Evolutionary conservation across 108 stramenopile species (phyloP), one percentile per base, ranked within the genome.

Genomic region (Mayamaea pseudoterrestris): DNA sequence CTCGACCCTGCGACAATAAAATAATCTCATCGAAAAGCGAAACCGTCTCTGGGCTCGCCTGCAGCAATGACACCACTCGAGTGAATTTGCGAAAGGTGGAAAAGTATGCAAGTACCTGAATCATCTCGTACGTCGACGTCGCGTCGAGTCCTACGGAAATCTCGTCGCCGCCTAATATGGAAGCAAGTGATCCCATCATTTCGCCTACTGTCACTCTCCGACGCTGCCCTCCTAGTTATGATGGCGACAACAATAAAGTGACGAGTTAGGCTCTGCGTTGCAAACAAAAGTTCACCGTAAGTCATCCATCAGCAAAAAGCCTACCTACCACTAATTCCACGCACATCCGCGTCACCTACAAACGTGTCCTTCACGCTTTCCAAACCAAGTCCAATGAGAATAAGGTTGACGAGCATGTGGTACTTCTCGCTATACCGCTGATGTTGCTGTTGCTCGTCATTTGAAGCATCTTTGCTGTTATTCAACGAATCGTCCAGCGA

Each of bases 41-140:
- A 41, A 92, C 88, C 12, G 85, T 88, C 50, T 96, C 93, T 5
- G 90, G 93, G n/a, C 86, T 74, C 17, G 95, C 91, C 57, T 97
- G 95, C 1, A 93, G 60, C 27, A 96, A 73, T n/a, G 84, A 73
- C 7, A 93, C 68, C 6, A 94, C 67, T 18, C 76, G 61, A 2
- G 78, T 57, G 31, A 42, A 77, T 57, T 69, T 68, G 55, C 41
- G 32, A 36, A 23, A 56, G 60, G 28, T 73, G 30, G 55, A 46
- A 17, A 57, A 39, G 8, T 63, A 53, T 17, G 36, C 37, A 27
- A 63, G 34, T 13, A 46, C 30, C 6, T 60, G 46, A 20, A 68
- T 50, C 53, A 83, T 78, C 44, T 83, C 77, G 49, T 66, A 71
- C 1, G 89, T 83, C 6, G 77, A 73, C 0, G 74, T 54, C 8